Evolutionary conservation across 331 rosid genomes (phyloP).

Genomic region (Telfairia occidentalis): DNA sequence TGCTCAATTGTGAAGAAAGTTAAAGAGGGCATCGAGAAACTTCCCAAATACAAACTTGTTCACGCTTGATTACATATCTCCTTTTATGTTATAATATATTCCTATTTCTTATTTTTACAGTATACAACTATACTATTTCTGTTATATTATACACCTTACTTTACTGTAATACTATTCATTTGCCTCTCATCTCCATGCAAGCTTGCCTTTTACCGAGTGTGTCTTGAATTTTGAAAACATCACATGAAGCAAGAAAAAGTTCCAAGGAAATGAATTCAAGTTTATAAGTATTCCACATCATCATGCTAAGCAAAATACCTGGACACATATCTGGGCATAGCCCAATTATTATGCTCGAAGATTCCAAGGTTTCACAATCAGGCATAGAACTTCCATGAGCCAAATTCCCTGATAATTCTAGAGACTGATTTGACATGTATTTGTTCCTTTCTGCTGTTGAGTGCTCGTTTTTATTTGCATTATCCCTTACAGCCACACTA

Average conservation of each 20-base stretch:
- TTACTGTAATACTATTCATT: not conserved
- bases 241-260: not conserved
- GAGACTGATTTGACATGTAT: conserved; percentile 24
- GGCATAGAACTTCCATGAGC: conserved; percentile 27
- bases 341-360: conserved; percentile 59
- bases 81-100: not conserved
- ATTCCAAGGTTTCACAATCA: conserved; percentile 42
- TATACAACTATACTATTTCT: not conserved
- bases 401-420: conserved; percentile 34
- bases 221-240: not conserved
- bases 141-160: not conserved
- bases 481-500: conserved; percentile 29
- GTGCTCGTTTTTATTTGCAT: conserved; percentile 28
- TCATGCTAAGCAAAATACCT: conserved; percentile 40
- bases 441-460: conserved; percentile 34
- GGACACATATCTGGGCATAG: conserved; percentile 95
- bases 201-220: not conserved
- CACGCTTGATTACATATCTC: not conserved
- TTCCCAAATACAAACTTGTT: not conserved
- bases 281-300: conserved; percentile 17
- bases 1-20: not conserved
- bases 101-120: not conserved
- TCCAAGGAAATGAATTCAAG: conserved; percentile 3
- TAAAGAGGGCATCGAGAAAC: not conserved
- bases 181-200: conserved; percentile 1